Percentiles rank a stretch among this genome's conserved stretches.
Conservation (phyloP, 2,329 filamentous ascomycete genomes). For the Cryphonectria carpinicola region DNA sequence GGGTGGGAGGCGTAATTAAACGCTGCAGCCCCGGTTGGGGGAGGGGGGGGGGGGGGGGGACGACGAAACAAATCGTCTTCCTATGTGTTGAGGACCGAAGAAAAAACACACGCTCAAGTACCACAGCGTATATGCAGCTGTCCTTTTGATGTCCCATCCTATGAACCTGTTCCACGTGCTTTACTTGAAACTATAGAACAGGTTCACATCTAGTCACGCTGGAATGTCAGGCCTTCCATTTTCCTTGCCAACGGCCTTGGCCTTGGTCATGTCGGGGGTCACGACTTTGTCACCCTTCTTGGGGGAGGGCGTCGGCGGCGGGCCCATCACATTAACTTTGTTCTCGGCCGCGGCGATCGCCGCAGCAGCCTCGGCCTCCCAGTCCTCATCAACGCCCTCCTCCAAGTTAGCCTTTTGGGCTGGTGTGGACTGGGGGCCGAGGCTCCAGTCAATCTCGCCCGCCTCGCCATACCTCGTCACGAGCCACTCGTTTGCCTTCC, state of each 20-base stretch:
- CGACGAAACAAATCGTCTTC: not conserved
- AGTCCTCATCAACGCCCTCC: constrained; percentile 23
- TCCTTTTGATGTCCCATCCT: constrained; percentile 7
- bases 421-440: constrained; percentile 42
- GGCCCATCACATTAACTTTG: constrained; percentile 28
- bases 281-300: constrained; percentile 20
- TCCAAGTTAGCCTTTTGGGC: constrained; percentile 28
- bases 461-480: constrained; percentile 76
- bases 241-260: constrained; percentile 20
- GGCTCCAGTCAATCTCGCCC: constrained; percentile 83
- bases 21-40: no score
- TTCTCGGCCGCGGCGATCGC: constrained; percentile 22
- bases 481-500: constrained; percentile 84
- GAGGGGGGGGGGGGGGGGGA: not conserved
- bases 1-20: no score
- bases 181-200: constrained; percentile 27
- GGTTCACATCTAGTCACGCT: constrained; percentile 29
- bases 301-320: constrained; percentile 28
- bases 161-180: constrained; percentile 26
- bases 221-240: constrained; percentile 26
- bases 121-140: constrained; percentile 8
- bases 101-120: not conserved
- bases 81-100: not conserved
- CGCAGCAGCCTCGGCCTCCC: constrained; percentile 25
- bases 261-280: constrained; percentile 20